Evolutionary conservation across 352 stramenopile species (phyloP), one percentile per base, ranked within the genome.

Genomic region (Globisporangium nodosum): DNA sequence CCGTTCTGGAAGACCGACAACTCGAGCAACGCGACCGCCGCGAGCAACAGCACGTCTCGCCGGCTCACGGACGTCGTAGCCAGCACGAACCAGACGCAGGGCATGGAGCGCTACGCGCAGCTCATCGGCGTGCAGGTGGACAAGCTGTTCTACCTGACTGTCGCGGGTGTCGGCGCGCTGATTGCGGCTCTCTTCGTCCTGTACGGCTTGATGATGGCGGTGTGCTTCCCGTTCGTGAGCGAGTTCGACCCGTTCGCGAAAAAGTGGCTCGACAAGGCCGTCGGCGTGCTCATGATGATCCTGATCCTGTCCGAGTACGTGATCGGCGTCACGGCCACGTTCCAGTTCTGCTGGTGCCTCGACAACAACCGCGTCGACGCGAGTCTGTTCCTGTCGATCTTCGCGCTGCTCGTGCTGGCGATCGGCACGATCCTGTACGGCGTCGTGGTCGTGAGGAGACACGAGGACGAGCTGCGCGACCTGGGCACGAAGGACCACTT

Each of bases 341-440:
- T 90, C 74, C 78, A 93, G 67, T 92, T 95, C 67, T 93, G 81
- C 62, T 91, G 80, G 64, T 81, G 75, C 58, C 80, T 92, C 52
- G 74, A 93, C 64, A 62, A 84, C 56, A 59, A 76, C 57, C 56
- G 63, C 9, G 63, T 87, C 7, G 82, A 89, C 37, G 51, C 75
- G 27, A 85, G 78, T 27, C 64, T 92, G 33, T 82, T 83, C 57
- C 61, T 92, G 24, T 72, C 83, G 27, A 80, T 92, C 45, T 61
- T 88, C 13, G 58, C 81, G 39, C 68, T 95, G 27, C 49, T 93
- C n/a, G 69, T 84, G n/a, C 56, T 90, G 40, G 81, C 82, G 2
- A 64, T 91, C 40, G 85, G 85, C 21, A 93, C 80, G 8, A 88
- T 95, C 56, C 37, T 89, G 18, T 95, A 88, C 49, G 83, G 85